Evolutionary conservation across 2,329 filamentous ascomycete species (phyloP), one percentile per base, ranked within the genome.

Genomic region (Sporothrix variecibatus): DNA sequence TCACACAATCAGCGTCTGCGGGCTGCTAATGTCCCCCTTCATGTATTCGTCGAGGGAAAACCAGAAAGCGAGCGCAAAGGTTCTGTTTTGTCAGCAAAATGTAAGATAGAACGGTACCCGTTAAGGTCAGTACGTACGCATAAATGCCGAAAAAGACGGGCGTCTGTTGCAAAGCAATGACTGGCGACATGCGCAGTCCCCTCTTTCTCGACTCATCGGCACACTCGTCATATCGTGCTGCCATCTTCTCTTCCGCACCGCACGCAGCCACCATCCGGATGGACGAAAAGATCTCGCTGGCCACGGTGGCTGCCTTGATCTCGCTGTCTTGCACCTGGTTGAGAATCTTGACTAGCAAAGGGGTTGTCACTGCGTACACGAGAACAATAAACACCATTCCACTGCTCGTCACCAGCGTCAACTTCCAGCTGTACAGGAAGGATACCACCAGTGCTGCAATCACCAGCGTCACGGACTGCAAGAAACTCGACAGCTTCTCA

Each of bases 261-360:
- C 89, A 91, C 0, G 90, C 90, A 46, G 87, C 85, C 40, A 91
- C 83, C 84, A 91, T 91, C 9, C 88, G 83, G 38, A 90, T 86
- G 49, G 87, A 87, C 1, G 85, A 82, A 76, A 91, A 84, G 3
- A 88, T 84, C 78, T 92, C 90, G 74, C 87, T 90, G 1, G 89
- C 89, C 8, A 90, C 82, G 1, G 87, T 86, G 0, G 87, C 85
- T 0, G 90, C 87, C 75, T 87, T 87, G 1, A 85, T 86, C 76
- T 91, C 89, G 8, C 88, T 83, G 71, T 82, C 80, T 73, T 79
- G 76, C 34, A 85, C 84, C 75, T 83, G 82, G 68, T 83, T 83
- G 65, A 88, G 79, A 15, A 81, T 83, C 76, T 87, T 87, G 51
- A 91, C 80, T 58, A 89, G 86, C n/a, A 89, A 84, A 1, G 89